Percentiles rank a stretch among this genome's conserved stretches.
phyloP scores from a whole-genome alignment of 306 rosid species.

The Cyamopsis tetragonoloba region DNA sequence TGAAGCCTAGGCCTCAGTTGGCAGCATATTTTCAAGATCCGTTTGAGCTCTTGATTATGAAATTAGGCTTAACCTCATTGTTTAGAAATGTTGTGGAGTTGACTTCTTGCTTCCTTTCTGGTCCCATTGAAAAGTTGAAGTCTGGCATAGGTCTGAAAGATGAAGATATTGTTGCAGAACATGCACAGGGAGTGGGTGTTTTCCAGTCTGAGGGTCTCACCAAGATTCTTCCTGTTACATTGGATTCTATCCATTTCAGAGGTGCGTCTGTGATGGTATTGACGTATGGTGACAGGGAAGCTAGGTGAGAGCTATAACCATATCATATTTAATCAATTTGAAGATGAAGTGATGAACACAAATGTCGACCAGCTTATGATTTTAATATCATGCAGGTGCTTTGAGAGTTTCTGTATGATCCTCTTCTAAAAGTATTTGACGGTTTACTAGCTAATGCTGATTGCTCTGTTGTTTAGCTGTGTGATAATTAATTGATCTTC shows the following conservation, averaged over 20 bases:
- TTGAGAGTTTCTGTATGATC: neutral
- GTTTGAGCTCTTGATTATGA: conserved; percentile 35
- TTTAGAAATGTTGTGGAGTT: conserved; percentile 42
- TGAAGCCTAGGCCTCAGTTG: conserved; percentile 23
- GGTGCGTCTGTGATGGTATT: conserved; percentile 84
- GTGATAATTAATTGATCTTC: neutral
- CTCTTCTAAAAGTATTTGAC: neutral
- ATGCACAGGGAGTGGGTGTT: conserved; percentile 37
- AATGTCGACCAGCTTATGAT: neutral
- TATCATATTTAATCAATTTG: conserved; percentile 19
- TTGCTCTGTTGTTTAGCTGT: neutral
- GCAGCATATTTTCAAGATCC: conserved; percentile 29
- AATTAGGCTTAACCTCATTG: conserved; percentile 36
- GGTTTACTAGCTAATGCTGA: neutral
- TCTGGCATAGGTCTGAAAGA: conserved; percentile 42
- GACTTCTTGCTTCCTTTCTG: conserved; percentile 32
- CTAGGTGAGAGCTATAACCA: conserved; percentile 55
- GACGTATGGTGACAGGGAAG: conserved; percentile 88
- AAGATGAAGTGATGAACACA: conserved; percentile 1
- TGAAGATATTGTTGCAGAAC: conserved; percentile 53
- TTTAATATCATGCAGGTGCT: neutral
- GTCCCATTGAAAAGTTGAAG: conserved; percentile 40
- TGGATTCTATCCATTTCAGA: conserved; percentile 85
- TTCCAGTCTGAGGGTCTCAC: conserved; percentile 47
- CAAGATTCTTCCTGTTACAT: conserved; percentile 56